Evolutionary conservation across 371 early-diverging fungal species (phyloP), one percentile per base, ranked within the genome.

Genomic region (Mortierella sp.): DNA sequence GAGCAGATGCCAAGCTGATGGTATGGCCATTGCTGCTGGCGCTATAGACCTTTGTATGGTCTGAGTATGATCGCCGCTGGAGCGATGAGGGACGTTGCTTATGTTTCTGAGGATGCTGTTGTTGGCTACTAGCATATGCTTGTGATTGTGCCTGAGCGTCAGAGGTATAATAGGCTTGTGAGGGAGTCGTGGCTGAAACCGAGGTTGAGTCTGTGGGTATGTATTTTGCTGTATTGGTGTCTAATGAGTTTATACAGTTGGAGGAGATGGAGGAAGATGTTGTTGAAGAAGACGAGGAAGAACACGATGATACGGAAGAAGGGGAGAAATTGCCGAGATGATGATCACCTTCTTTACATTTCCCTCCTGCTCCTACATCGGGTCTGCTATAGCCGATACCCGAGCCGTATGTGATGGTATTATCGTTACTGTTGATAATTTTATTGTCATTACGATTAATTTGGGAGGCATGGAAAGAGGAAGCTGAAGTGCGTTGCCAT

Each of bases 51-150:
- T 63, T 45, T 39, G 52, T 11, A 35, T 62, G 60, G 32, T 72
- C 65, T 22, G 60, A 64, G 30, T 65, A 64, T 22, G 72, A 72
- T 18, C 66, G 65, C 20, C 54, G 62, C 22, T 71, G 68, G 9
- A 67, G 52, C 8, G 72, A 71, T 22, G 71, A 45, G 22, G 71
- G 57, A 47, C 51, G 39, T 47, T 68, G 45, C 3, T 22, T 39
- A 5, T 32, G n/a, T 62, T 37, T 37, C 30, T n/a, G n/a, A n/a
- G n/a, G n/a, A n/a, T n/a, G n/a, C n/a, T 37, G 43, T 22, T 39
- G 24, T 51, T 32, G 60, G 1, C 11, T 12, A n/a, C 10, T 35
- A 20, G 60, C n/a, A 54, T 58, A 8, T 20, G 45, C 30, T 39
- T 61, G 61, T 35, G 28, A 37, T 39, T 60, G 62, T 26, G 62